Base-by-base conservation (phyloP, 2,329 filamentous ascomycete species). In the Diaporthe velutina region DNA sequence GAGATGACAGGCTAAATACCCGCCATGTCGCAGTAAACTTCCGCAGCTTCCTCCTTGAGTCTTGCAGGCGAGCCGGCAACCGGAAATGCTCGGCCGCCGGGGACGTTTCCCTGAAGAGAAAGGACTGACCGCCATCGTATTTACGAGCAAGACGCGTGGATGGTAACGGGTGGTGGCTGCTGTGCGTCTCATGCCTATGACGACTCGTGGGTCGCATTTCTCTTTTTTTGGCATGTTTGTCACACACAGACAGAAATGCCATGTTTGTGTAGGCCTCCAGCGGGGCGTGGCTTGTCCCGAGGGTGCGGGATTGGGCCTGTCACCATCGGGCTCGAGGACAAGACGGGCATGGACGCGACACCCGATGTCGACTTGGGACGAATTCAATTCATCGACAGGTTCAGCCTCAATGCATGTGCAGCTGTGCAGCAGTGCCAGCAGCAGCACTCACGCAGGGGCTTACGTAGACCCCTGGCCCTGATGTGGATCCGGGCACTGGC, bases 1-100 rank as follows among this genome's bases (percentile, higher is more conserved):
- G 64, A 68, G 25, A 68, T 54, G 64, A 68, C 64, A 52, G 64
- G 64, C 45, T 52, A 67, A 67, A 52, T 67, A 52, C 25, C 64
- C 64, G 45, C 45, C 64, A 19, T 45, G 67, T 58, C 40, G 38
- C 38, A 48, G 50, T 42, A 52, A 40, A 38, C 45, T 67, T 71
- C 40, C 54, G 38, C 52, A 57, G 55, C 40, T 71, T 60, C 68
- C 40, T 71, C 33, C 38, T 38, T 35, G 40, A 25, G 68, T 48
- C 42, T 60, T 45, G 6, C 4, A 50, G 28, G 48, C 42, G n/a
- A 58, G 33, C 45, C 70, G 33, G 57, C 33, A n/a, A n/a, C 45
- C 70, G 70, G 57, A 35, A n/a, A 61, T 45, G 55, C 33, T 64
- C 70, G 70, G 57, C 33, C 50, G 57, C 52, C 57, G 57, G 70